Conservation (phyloP, 2,329 filamentous ascomycete genomes). For the Hortaea sp. region DNA sequence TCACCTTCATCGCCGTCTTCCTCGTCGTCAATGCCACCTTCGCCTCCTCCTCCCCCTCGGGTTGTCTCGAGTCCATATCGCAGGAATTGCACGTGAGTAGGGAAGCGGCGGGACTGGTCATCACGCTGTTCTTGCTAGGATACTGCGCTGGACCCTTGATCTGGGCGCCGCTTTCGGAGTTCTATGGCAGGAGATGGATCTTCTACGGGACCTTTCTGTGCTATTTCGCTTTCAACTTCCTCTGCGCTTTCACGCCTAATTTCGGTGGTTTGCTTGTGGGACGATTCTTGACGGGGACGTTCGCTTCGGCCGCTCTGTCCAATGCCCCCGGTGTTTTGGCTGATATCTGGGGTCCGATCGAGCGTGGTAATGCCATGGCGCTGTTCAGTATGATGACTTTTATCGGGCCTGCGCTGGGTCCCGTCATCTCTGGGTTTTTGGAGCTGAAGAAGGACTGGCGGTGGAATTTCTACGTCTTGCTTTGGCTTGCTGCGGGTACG, state of each 20-base stretch:
- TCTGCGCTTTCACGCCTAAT: slow-evolving; percentile 47
- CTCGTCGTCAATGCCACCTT: slow-evolving; percentile 48
- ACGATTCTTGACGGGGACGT: slow-evolving; percentile 46
- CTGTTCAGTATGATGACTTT: slow-evolving; percentile 45
- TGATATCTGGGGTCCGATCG: slow-evolving; percentile 43
- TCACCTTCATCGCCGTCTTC: slow-evolving; percentile 35
- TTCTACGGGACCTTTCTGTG: slow-evolving; percentile 34
- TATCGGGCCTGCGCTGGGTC: slow-evolving; percentile 44
- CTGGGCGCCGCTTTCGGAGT: slow-evolving; percentile 57
- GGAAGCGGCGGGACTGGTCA: slow-evolving; percentile 29
- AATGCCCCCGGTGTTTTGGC: slow-evolving; percentile 42
- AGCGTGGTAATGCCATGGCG: slow-evolving; percentile 46
- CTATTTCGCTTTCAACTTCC: slow-evolving; percentile 41
- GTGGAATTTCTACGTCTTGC: slow-evolving; percentile 36
- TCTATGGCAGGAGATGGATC: slow-evolving; percentile 48
- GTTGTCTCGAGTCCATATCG: slow-evolving; percentile 31
- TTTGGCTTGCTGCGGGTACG: slow-evolving; percentile 28
- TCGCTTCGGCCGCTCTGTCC: slow-evolving; percentile 38
- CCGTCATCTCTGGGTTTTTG: slow-evolving; percentile 48
- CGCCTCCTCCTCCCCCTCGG: slow-evolving; percentile 37
- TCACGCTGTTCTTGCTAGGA: slow-evolving; percentile 25
- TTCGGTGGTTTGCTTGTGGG: slow-evolving; percentile 45
- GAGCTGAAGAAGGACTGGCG: slow-evolving; percentile 42
- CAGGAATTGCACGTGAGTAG: slow-evolving; percentile 38
- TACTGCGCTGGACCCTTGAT: slow-evolving; percentile 53